Evolutionary conservation across 2,329 filamentous ascomycete species (phyloP).

Genomic region (Purpureocillium takamizusanense): DNA sequence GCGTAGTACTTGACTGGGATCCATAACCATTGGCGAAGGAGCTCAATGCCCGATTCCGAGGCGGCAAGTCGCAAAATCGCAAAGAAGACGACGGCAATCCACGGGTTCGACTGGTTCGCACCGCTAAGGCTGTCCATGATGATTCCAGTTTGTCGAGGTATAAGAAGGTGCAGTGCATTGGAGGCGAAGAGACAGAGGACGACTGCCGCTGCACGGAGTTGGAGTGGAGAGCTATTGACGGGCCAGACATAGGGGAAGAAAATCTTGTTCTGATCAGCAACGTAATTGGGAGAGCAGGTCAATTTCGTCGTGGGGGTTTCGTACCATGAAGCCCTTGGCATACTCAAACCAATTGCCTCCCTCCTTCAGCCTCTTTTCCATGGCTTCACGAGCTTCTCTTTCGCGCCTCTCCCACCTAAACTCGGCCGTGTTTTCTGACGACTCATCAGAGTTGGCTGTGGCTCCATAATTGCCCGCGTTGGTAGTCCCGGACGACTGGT

Average conservation of each 20-base stretch:
- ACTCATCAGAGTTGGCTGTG: conserved; percentile 27
- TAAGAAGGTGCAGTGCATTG: conserved; percentile 65
- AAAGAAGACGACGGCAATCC: conserved; percentile 43
- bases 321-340: conserved; percentile 58
- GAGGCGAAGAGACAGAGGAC: conserved; percentile 58
- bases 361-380: conserved; percentile 60
- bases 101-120: conserved; percentile 36
- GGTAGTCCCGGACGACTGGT: conserved; percentile 7
- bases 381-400: conserved; percentile 46
- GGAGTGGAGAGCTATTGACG: conserved; percentile 53
- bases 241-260: conserved; percentile 78
- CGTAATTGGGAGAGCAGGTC: not conserved
- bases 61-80: conserved; percentile 40
- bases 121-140: conserved; percentile 61
- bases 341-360: conserved; percentile 73
- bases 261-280: conserved; percentile 33
- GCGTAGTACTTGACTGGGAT: conserved; percentile 50
- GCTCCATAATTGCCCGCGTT: conserved; percentile 31
- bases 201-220: conserved; percentile 59
- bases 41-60: conserved; percentile 45
- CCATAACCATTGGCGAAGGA: conserved; percentile 47
- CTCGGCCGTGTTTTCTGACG: conserved; percentile 33
- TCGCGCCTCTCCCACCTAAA: conserved; percentile 44
- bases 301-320: no score
- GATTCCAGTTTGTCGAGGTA: conserved; percentile 73